Base-by-base conservation (phyloP, 768 basidiomycete species). In the Boletus sp. region DNA sequence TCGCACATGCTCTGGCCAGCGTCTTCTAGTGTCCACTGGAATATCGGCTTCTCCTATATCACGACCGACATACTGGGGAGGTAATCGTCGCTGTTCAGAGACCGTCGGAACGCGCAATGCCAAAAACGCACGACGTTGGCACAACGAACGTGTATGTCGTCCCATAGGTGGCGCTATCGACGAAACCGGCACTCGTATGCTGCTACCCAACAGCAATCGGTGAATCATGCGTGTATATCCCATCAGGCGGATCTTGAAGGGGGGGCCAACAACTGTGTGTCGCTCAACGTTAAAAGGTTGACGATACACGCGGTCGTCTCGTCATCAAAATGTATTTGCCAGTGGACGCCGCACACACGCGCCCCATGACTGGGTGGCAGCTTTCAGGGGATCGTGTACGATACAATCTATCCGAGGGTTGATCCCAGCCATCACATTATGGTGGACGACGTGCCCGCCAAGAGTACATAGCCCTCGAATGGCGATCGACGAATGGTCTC, bases 171-270 rank as follows among this genome's bases (percentile, higher is more conserved):
- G 27, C 47, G 17, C 10, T 33, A 39, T 48, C 47, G 48, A 39
- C 37, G 29, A 54, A 30, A 58, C 58, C 56, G 35, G 62, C 57
- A 57, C 37, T 58, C 33, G 40, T 40, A n/a, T 19, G 33, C 45
- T 52, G 44, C 38, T 40, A 53, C 54, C 33, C 33, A 39, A 29
- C 33, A 44, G 34, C 40, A 48, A 52, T 52, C n/a, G 32, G 19
- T 25, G 38, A 15, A 13, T 25, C 56, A 38, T 54, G 45, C 32
- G 46, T 46, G 21, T 5, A 44, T 40, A 38, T 47, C 17, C 47
- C 54, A 54, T 64, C 60, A 37, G 15, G 52, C 50, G 55, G 62
- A 67, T 54, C 59, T 63, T 27, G 47, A 53, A 54, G 3, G 25
- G 25, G 25, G 37, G 8, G 7, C n/a, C 32, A 27, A 39, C 49